Evolutionary conservation across 176 grass and related monocot genomes (phyloP).

Genomic region (Musa troglodytarum): DNA sequence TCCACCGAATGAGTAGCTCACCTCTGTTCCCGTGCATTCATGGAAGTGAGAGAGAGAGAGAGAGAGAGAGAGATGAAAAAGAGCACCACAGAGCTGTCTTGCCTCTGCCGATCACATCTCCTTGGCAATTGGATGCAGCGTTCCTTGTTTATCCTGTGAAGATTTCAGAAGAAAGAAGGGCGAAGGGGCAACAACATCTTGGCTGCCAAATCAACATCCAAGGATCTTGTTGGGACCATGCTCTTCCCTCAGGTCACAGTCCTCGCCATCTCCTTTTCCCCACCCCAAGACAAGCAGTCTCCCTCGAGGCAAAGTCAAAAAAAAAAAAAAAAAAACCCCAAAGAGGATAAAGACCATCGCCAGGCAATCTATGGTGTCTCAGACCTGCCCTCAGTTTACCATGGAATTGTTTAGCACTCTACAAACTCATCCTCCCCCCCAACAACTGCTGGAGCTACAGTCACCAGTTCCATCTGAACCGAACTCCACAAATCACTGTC

Average conservation of each 20-base stretch:
- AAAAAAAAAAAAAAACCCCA: neutral
- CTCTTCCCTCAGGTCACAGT: neutral
- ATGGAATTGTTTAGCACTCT: too few species aligned
- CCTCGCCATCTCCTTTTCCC: neutral
- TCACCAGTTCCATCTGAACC: too few species aligned
- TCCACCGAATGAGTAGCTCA: neutral
- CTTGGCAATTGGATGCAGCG: neutral
- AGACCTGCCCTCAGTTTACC: too few species aligned
- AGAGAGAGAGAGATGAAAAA: too few species aligned
- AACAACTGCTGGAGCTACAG: too few species aligned
- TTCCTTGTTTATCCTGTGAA: neutral
- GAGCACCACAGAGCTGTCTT: neutral
- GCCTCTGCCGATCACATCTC: neutral
- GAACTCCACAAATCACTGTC: too few species aligned
- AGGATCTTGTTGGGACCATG: constrained; percentile 23
- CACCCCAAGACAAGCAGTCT: neutral
- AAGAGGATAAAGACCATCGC: neutral
- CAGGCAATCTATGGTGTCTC: too few species aligned
- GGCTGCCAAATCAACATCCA: constrained; percentile 18
- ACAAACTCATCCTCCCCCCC: too few species aligned
- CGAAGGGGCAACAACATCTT: neutral
- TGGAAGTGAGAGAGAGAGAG: too few species aligned
- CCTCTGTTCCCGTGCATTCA: neutral
- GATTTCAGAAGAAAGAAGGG: neutral
- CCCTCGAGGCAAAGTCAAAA: too few species aligned